Conservation (phyloP, 2,329 filamentous ascomycete genomes). For the Fusarium devonianum region DNA sequence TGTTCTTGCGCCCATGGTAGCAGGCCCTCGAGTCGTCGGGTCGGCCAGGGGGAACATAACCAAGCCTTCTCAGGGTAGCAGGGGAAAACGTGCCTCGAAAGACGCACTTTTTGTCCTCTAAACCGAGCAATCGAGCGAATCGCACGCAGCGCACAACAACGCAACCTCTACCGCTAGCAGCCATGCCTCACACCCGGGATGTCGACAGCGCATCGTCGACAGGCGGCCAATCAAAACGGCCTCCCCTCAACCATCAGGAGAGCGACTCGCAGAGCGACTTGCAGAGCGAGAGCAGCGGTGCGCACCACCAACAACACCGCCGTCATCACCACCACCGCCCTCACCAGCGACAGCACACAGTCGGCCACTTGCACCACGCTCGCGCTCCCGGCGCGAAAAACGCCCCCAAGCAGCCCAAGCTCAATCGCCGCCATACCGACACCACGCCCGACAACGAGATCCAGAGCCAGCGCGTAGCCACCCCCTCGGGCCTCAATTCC, state of each 20-base stretch:
- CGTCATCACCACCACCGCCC: slow-evolving; percentile 44
- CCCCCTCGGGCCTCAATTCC: slow-evolving; percentile 35
- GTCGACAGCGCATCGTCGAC: slow-evolving; percentile 55
- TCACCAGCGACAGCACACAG: slow-evolving; percentile 48
- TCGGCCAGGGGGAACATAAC: slow-evolving; percentile 30
- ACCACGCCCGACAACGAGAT: slow-evolving; percentile 48
- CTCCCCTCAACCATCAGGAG: slow-evolving; percentile 49
- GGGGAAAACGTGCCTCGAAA: slow-evolving; percentile 8
- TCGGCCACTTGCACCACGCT: slow-evolving; percentile 55
- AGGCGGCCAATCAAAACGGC: slow-evolving; percentile 64
- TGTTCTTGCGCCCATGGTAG: slow-evolving; percentile 29
- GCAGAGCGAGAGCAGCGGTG: slow-evolving; percentile 43
- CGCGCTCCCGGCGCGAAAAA: slow-evolving; percentile 62
- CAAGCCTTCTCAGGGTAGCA: slow-evolving; percentile 24
- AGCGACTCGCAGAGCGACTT: slow-evolving; percentile 48
- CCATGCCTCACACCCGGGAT: slow-evolving; percentile 56
- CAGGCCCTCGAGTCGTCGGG: slow-evolving; percentile 23
- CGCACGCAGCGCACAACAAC: not conserved
- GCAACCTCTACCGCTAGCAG: slow-evolving; percentile 33
- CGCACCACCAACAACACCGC: slow-evolving; percentile 44
- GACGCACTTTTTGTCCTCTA: slow-evolving; percentile 1
- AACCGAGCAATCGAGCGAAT: slow-evolving; percentile 16
- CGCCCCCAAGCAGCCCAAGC: slow-evolving; percentile 56
- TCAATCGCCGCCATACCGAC: slow-evolving; percentile 54
- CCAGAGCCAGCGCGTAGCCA: slow-evolving; percentile 39